Base-by-base conservation (phyloP, 164 flowering plant genomes). In the Chimonanthus salicifolius region DNA sequence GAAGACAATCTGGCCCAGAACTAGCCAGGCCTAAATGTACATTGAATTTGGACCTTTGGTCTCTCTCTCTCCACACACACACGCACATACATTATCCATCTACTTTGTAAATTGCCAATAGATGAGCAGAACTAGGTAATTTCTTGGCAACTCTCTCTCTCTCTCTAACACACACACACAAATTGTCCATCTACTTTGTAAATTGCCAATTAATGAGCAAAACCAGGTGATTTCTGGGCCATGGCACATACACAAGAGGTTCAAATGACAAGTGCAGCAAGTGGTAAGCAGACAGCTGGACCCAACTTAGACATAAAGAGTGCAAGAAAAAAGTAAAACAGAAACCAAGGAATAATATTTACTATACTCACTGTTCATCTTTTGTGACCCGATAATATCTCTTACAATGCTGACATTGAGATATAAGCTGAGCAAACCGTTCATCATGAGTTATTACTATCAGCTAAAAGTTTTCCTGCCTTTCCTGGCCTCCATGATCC, bases 381-480 rank as follows among this genome's bases (percentile, higher is more conserved):
- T 95, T 95, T 6, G 92, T 45, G 21, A 95, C 88, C 7, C 99
- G 93, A 66, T 93, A 95, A 77, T 93, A 94, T 85, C 77, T 87
- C 70, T 95, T 98, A 10, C 98, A 98, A 79, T 92, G 98, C 76
- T 95, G 99, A 21, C 98, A 87, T 74, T 88, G 99, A 74, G 98
- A 98, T 71, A 95, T 95, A 49, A 93, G 82, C 79, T 93, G 98
- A 74, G 99, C 99, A 84, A 95, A 95, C 49, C 97, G 85, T 77
- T 93, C 99, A 78, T 95, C 99, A 64, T 95, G 99, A 21, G 99
- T 95, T 49, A 95, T 93, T 21, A 95, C 92, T 62, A 95, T 93
- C 47, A 95, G 89, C 74, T 95, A 98, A 82, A 95, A 95, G 72
- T 95, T 95, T 73, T 92, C 98, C 83, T 95, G 99, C 97, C 97